A percentile compares a stretch with the other conserved stretches of the same genome.
Evolutionary conservation across 345 rosid species (phyloP).

Genomic region (Sisymbrium irio): DNA sequence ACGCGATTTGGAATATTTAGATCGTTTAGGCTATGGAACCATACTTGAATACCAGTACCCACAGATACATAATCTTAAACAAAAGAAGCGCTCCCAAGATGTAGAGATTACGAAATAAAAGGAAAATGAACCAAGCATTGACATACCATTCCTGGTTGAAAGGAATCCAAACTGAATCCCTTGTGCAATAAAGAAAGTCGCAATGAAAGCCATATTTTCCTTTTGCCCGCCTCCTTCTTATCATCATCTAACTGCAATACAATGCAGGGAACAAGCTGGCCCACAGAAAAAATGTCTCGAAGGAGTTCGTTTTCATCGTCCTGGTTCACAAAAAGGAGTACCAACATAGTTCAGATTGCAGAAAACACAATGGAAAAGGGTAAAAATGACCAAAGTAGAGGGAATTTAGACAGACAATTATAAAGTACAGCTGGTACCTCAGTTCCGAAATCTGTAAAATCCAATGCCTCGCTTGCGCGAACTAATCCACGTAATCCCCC

Average conservation of each 20-base stretch:
- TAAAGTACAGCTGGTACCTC: constrained; percentile 44
- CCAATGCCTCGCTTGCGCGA: constrained; percentile 70
- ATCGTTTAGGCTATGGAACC: not conserved
- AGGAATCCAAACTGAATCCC: constrained; percentile 64
- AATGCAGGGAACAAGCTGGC: constrained; percentile 86
- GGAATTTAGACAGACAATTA: constrained; percentile 6
- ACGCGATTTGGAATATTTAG: not conserved
- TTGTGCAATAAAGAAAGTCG: constrained; percentile 76
- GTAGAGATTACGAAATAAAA: not conserved
- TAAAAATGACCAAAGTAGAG: not conserved
- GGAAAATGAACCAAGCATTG: constrained; percentile 20
- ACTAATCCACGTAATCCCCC: constrained; percentile 94
- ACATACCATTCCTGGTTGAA: constrained; percentile 94
- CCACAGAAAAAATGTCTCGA: constrained; percentile 49
- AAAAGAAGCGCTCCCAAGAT: not conserved
- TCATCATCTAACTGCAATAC: constrained; percentile 82
- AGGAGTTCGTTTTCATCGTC: constrained; percentile 53
- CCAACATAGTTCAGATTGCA: constrained; percentile 11
- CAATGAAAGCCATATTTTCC: constrained; percentile 88
- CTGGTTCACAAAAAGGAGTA: constrained; percentile 39
- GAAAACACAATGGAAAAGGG: not conserved
- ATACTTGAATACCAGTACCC: not conserved
- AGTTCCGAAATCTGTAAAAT: constrained; percentile 54
- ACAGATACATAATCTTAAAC: not conserved
- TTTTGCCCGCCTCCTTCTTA: constrained; percentile 67